Percentiles rank a stretch among this genome's conserved stretches.
Conservation (phyloP, 1,284 basidiomycete genomes). For the Heterobasidion occidentale region DNA sequence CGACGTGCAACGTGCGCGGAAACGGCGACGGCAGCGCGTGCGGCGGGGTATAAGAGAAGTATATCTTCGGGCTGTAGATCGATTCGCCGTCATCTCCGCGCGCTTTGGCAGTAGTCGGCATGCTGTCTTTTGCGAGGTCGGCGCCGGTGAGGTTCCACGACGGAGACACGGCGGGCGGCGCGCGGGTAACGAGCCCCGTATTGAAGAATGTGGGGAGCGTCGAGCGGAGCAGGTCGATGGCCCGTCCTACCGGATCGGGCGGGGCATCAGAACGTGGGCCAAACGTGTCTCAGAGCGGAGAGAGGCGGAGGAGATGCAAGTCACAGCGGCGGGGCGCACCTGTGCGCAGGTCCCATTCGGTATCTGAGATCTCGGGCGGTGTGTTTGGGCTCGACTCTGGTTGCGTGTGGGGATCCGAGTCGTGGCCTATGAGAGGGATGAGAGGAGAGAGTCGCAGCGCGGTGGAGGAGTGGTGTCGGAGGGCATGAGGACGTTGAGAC, state of each 20-base stretch:
- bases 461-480: too few species aligned
- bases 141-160: constrained; percentile 1
- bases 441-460: too few species aligned
- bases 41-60: constrained; percentile 54
- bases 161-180: neutral
- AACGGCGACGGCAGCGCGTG: constrained; percentile 57
- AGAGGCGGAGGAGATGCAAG: neutral
- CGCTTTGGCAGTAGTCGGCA: neutral
- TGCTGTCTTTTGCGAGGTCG: neutral
- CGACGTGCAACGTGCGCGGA: constrained; percentile 55
- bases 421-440: too few species aligned
- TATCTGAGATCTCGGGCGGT: constrained; percentile 22
- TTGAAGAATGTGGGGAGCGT: constrained; percentile 70
- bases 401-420: too few species aligned
- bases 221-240: constrained; percentile 56
- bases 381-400: neutral
- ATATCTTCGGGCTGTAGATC: constrained; percentile 25
- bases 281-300: neutral
- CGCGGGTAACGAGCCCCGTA: constrained; percentile 46
- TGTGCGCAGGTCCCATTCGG: constrained; percentile 63
- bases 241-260: constrained; percentile 41
- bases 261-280: constrained; percentile 15
- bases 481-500: too few species aligned
- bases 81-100: constrained; percentile 2
- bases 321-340: constrained; percentile 27